Conservation (phyloP, 148 eudicot genomes). For the Diospyros kaki region DNA sequence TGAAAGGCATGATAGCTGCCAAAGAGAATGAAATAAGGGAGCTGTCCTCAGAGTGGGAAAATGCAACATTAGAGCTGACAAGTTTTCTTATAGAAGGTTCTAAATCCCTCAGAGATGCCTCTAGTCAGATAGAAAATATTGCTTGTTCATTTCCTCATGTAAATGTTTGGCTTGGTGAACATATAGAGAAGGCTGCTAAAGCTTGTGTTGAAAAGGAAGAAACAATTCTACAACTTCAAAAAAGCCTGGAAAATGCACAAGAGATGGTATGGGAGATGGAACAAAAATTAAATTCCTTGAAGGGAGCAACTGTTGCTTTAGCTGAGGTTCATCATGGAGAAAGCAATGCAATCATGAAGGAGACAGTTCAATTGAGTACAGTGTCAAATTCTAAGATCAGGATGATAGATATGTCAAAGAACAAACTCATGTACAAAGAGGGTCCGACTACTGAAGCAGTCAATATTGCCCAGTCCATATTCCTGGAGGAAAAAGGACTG, state of each 20-base stretch:
- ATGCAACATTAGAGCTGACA: conserved; percentile 57
- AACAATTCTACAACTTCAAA: conserved; percentile 38
- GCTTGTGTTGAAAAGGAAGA: conserved; percentile 58
- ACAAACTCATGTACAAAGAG: conserved; percentile 17
- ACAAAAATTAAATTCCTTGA: conserved; percentile 44
- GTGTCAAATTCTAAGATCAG: conserved; percentile 9
- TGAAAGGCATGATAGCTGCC: conserved; percentile 34
- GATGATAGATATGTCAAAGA: conserved; percentile 7
- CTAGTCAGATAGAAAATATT: conserved; percentile 42
- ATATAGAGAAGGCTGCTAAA: conserved; percentile 48
- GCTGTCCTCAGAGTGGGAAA: conserved; percentile 48
- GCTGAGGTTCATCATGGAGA: conserved; percentile 39
- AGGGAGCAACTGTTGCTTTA: conserved; percentile 50
- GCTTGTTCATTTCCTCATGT: conserved; percentile 45
- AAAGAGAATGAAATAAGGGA: conserved; percentile 43
- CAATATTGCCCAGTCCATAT: conserved; percentile 10
- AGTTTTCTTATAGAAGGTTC: conserved; percentile 58
- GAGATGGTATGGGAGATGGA: conserved; percentile 40
- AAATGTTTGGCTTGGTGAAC: conserved; percentile 42
- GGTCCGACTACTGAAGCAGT: conserved; percentile 17
- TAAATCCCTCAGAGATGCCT: conserved; percentile 52
- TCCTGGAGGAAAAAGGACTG: conserved; percentile 10
- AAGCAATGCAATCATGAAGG: conserved; percentile 15
- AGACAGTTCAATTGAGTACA: conserved; percentile 12
- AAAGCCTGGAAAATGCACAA: conserved; percentile 55